These are phyloP conservation scores for Phytopythium boreale DNA, from an alignment of 352 stramenopile genomes.

Conservation along the genomic window DNA sequence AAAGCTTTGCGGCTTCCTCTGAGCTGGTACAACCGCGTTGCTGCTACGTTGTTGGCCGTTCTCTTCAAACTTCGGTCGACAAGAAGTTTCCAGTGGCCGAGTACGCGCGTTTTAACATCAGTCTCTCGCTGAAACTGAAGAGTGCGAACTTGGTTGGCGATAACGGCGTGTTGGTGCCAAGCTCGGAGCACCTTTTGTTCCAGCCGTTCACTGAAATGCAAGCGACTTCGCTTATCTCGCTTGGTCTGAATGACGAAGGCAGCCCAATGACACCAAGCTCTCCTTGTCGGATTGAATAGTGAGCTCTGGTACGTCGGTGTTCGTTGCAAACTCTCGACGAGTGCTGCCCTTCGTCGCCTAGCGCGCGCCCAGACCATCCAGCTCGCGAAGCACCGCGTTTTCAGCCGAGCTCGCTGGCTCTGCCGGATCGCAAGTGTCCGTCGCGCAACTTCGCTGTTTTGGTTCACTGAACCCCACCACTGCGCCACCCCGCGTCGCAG, in stretches of 20 bases:
- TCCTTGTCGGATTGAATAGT: background rate
- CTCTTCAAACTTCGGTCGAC: background rate
- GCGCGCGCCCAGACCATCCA: conserved; percentile 14
- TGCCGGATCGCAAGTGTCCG: conserved; percentile 20
- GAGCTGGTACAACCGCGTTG: background rate
- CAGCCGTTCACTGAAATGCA: background rate
- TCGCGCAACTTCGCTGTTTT: conserved; percentile 17
- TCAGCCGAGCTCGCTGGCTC: conserved; percentile 15
- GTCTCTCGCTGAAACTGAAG: background rate
- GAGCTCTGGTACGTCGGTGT: background rate
- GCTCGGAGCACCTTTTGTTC: background rate
- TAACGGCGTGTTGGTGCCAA: background rate
- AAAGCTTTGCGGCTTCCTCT: background rate
- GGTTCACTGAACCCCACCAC: conserved; percentile 19
- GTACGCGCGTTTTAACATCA: background rate
- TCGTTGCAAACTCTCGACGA: background rate
- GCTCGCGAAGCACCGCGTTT: conserved; percentile 16
- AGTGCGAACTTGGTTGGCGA: background rate
- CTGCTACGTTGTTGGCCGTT: background rate
- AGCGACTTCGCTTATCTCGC: background rate
- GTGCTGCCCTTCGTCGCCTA: background rate
- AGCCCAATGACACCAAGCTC: background rate
- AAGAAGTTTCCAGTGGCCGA: background rate
- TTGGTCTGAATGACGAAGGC: background rate
- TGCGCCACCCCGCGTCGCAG: conserved; percentile 19